Evolutionary conservation across 2,329 filamentous ascomycete species (phyloP).

Genomic region (Hymenoscyphus occultus): DNA sequence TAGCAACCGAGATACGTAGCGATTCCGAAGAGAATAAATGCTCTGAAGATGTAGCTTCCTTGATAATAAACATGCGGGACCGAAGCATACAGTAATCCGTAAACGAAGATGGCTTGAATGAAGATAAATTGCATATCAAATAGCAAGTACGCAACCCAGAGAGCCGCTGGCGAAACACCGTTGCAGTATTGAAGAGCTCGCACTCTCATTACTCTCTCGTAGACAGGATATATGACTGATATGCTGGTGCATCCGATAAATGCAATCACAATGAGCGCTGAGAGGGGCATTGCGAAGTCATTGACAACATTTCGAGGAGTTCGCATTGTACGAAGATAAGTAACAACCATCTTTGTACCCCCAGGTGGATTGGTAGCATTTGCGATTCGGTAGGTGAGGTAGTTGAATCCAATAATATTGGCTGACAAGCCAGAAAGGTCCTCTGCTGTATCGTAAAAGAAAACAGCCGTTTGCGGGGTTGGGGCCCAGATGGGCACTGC

Average conservation of each 20-base stretch:
- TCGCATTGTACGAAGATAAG: constrained; percentile 19
- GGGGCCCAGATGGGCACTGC: constrained; percentile 26
- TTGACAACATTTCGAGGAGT: constrained; percentile 18
- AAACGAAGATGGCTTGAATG: constrained; percentile 27
- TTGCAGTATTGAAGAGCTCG: constrained; percentile 32
- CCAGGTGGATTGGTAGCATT: constrained; percentile 24
- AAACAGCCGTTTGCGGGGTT: constrained; percentile 19
- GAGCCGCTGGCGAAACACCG: constrained; percentile 29
- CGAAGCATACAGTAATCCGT: constrained; percentile 22
- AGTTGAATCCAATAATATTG: constrained; percentile 19
- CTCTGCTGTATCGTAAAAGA: constrained; percentile 21
- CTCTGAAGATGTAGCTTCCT: constrained; percentile 24
- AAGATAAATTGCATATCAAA: constrained; percentile 33
- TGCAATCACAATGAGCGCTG: constrained; percentile 23
- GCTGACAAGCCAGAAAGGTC: neutral
- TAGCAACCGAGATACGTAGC: constrained; percentile 31
- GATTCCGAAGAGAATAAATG: constrained; percentile 31
- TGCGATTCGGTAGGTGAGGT: constrained; percentile 28
- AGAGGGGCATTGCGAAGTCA: constrained; percentile 20
- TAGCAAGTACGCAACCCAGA: constrained; percentile 30
- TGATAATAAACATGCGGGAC: constrained; percentile 25
- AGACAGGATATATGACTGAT: constrained; percentile 31
- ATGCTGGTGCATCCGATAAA: constrained; percentile 28
- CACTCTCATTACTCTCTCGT: constrained; percentile 29
- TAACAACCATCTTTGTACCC: constrained; percentile 14